Evolutionary conservation across 1,139 yeast species (phyloP), one percentile per base, ranked within the genome.

Genomic region (Torulaspora globosa): DNA sequence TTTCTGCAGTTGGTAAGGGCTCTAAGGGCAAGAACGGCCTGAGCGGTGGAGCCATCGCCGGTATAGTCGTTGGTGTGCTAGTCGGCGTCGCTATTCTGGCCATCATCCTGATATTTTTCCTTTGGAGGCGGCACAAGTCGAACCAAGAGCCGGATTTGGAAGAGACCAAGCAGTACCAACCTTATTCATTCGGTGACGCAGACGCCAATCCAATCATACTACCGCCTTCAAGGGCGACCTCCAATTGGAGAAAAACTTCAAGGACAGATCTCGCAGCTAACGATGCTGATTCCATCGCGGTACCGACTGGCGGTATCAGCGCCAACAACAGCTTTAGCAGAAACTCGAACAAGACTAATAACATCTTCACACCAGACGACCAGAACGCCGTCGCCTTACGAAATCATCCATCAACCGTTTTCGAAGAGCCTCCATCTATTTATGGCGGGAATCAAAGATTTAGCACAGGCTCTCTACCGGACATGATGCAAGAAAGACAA

Each of bases 401-500:
- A 35, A 43, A 47, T 24, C 43, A 43, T 32, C 57, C 57, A 19
- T 47, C 57, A 2, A 50, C 51, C 23, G 57, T 51, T 1, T 55
- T 56, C 31, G 59, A 58, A 36, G 62, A 53, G 33, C 57, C 54
- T 10, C 63, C 66, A 5, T 48, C 51, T 36, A 44, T 53, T 14
- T 63, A 62, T 39, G 55, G 52, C 29, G 67, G 65, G 18, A 60
- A 62, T 29, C 62, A 65, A 56, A 70, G 85, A 51, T 74, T 82
- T 54, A 80, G 87, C 61, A 78, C 82, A 53, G 84, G 85, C 7
- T 80, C 85, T n/a, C 68, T 82, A 52, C 89, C 88, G 0, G 88
- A 82, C 63, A 73, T 73, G 15, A 61, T 66, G 53, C 66, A 60
- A 33, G 66, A 65, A 33, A 60, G 60, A 39, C 54, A 45, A 30